Conservation (phyloP, 2,329 filamentous ascomycete genomes). For the Aspergillus nomiae region DNA sequence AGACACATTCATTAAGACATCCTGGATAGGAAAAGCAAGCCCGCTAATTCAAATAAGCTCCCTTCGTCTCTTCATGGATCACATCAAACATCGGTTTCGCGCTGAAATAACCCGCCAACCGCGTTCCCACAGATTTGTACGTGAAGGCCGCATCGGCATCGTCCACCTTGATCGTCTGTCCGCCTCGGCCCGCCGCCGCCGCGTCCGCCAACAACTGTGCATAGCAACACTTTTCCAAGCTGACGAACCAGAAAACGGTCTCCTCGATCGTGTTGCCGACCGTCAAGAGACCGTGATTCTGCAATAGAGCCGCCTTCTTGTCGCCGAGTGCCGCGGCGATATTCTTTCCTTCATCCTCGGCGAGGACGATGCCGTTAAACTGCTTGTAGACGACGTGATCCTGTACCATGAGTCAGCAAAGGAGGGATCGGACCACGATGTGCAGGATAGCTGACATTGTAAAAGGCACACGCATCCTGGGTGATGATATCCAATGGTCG, state of each 20-base stretch:
- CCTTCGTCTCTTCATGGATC: constrained; percentile 62
- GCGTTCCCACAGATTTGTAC: constrained; percentile 64
- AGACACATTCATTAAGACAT: too few species aligned
- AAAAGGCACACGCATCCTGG: constrained; percentile 49
- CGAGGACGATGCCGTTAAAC: constrained; percentile 57
- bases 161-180: constrained; percentile 65
- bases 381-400: constrained; percentile 56
- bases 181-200: constrained; percentile 59
- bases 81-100: constrained; percentile 73
- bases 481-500: constrained; percentile 48
- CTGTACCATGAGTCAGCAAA: constrained; percentile 18
- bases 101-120: constrained; percentile 67
- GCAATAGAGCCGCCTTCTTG: constrained; percentile 55
- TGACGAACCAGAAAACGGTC: constrained; percentile 54
- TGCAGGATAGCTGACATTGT: constrained; percentile 33
- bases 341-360: constrained; percentile 55
- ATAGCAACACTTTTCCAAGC: constrained; percentile 57
- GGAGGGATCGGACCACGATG: neutral
- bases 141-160: constrained; percentile 70
- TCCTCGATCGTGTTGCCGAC: constrained; percentile 54
- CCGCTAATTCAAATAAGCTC: constrained; percentile 51
- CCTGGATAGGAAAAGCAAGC: neutral
- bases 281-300: constrained; percentile 58
- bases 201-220: constrained; percentile 57
- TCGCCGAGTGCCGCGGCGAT: constrained; percentile 52